Evolutionary conservation across 176 grass and related monocot genomes (phyloP), one percentile per base, ranked within the genome.

Genomic region (Chrysopogon serrulatus): DNA sequence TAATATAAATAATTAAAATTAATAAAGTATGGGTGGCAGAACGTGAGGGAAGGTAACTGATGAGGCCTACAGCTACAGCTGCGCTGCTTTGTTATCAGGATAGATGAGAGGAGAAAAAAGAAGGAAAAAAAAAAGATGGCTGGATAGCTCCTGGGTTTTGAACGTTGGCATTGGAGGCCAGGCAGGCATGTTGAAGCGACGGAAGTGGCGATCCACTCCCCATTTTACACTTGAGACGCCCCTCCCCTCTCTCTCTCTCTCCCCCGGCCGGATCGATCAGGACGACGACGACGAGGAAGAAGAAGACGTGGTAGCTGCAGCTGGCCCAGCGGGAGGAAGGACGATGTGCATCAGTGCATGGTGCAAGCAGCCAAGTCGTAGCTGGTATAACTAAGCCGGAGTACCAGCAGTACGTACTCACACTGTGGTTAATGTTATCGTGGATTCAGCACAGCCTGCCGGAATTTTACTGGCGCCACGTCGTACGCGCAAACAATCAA

Each of bases 11-110:
- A n/a, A 11, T n/a, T 24, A 57, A 24, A 56, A 12, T n/a, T 5
- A 26, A 59, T 59, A 82, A 87, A 77, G 17, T 75, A 81, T 76
- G 34, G 48, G 61, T 42, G 60, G 66, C 82, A 92, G 93, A 95
- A 95, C 93, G 93, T 95, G 93, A 81, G 65, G 73, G 89, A 78
- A 83, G 93, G 81, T 78, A 73, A 80, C 5, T 63, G 60, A 6
- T 53, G 41, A 64, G 60, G 11, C 56, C 31, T 26, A 34, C 62
- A 87, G 78, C 47, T 68, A 63, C 60, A 66, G 59, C 44, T 69
- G 5, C 36, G 49, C 49, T 59, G 40, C 21, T 26, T 81, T 75
- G 26, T 83, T 73, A 51, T 43, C 16, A 34, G 49, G 42, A 27
- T 33, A 32, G 21, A 24, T 2, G 17, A 34, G 19, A 3, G 30